Evolutionary conservation across 352 stramenopile species (phyloP).

Genomic region (Globisporangium rhizosaccharum): DNA sequence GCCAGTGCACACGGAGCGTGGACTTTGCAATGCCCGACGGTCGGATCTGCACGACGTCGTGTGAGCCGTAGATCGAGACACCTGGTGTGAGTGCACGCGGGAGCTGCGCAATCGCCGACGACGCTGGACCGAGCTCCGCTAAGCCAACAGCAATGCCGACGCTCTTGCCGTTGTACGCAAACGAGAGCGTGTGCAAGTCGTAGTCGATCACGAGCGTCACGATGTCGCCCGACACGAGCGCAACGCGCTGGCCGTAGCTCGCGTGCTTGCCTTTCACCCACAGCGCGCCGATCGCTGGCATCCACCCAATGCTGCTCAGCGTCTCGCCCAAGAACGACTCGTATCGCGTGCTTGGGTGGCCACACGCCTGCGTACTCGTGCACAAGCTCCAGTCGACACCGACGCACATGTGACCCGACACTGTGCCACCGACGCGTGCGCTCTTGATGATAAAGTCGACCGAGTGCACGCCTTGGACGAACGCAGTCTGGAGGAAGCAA

Average conservation of each 20-base stretch:
- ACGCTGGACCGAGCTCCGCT: conserved; percentile 29
- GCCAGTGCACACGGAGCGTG: conserved; percentile 77
- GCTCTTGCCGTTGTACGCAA: conserved; percentile 60
- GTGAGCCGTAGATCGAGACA: conserved; percentile 61
- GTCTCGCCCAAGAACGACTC: conserved; percentile 48
- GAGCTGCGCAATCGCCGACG: conserved; percentile 22
- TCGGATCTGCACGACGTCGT: conserved; percentile 71
- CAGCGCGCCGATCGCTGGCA: conserved; percentile 72
- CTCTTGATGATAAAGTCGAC: conserved; percentile 81
- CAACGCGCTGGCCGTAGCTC: conserved; percentile 39
- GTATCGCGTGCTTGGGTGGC: conserved; percentile 4
- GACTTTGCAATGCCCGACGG: conserved; percentile 69
- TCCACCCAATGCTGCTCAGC: conserved; percentile 66
- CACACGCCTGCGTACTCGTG: conserved; percentile 2
- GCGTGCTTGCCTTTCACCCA: conserved; percentile 63
- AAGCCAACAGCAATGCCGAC: conserved; percentile 54
- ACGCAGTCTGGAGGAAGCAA: conserved; percentile 52
- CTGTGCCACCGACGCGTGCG: conserved; percentile 43
- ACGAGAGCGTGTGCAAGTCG: conserved; percentile 65
- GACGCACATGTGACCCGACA: conserved; percentile 74
- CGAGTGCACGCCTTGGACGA: conserved; percentile 64
- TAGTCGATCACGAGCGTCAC: conserved; percentile 71
- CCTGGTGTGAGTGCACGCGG: conserved; percentile 39
- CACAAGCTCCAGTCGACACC: conserved; percentile 54
- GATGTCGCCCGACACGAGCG: conserved; percentile 57